Percentiles rank a stretch among this genome's conserved stretches.
phyloP scores from a whole-genome alignment of 306 rosid species.

The Senna tora region DNA sequence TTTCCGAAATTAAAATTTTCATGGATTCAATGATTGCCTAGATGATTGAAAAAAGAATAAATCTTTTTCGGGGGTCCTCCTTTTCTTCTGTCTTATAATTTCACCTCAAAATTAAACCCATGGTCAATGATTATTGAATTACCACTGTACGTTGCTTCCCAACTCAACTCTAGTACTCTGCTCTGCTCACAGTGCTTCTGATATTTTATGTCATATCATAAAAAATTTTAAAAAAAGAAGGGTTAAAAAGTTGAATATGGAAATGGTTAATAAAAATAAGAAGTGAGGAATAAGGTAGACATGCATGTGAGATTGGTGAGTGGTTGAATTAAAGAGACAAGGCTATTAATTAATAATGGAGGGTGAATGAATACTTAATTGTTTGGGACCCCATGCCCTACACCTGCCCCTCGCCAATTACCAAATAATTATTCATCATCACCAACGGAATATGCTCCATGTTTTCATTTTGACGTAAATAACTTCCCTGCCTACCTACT shows the following conservation, averaged over 20 bases:
- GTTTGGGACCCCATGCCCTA: background rate
- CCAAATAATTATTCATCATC: background rate
- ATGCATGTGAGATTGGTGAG: background rate
- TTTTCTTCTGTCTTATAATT: background rate
- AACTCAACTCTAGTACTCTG: too few species aligned
- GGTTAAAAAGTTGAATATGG: too few species aligned
- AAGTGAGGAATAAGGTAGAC: too few species aligned
- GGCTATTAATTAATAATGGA: slow-evolving; percentile 1
- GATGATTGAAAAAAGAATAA: background rate
- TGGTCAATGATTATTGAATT: too few species aligned
- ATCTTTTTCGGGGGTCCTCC: background rate
- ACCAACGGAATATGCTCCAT: background rate
- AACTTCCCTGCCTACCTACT: background rate
- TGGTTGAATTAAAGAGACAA: background rate
- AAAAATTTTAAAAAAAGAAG: too few species aligned
- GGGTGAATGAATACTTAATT: background rate
- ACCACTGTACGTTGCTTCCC: too few species aligned
- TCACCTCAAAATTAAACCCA: background rate
- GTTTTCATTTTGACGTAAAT: background rate
- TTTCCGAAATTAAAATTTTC: background rate
- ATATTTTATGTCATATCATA: too few species aligned
- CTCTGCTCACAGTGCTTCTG: too few species aligned
- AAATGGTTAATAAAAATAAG: too few species aligned
- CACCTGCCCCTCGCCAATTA: background rate
- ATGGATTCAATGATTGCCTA: background rate